A percentile compares a stretch with the other conserved stretches of the same genome.
Conservation (phyloP, 768 basidiomycete genomes). For the Podaxis sp. region DNA sequence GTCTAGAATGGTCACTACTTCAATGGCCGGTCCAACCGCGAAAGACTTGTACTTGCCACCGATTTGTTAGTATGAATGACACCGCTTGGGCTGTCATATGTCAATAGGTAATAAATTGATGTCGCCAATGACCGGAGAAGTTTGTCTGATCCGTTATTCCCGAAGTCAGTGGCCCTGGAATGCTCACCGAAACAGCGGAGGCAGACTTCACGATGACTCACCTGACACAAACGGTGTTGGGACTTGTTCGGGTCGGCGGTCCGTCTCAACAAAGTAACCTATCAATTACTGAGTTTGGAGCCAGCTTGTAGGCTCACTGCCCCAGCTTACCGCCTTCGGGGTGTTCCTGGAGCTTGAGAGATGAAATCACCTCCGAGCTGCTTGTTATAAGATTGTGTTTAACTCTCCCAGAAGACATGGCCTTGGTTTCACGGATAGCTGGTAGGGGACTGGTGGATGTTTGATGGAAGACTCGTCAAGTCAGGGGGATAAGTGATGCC, state of each 20-base stretch:
- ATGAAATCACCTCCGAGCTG: not conserved
- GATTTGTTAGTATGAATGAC: slow-evolving; percentile 47
- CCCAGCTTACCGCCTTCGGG: not conserved
- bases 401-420: not conserved
- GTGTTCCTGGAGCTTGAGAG: not conserved
- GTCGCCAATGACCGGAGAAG: slow-evolving; percentile 31
- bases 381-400: not conserved
- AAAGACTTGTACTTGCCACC: slow-evolving; percentile 24
- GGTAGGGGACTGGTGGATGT: not conserved
- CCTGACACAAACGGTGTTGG: slow-evolving; percentile 16
- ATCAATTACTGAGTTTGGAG: no score
- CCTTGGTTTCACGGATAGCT: not conserved
- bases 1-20: slow-evolving; percentile 27
- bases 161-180: not conserved
- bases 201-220: not conserved
- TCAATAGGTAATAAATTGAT: slow-evolving; percentile 46
- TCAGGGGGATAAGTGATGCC: not conserved
- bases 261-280: slow-evolving; percentile 19
- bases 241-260: slow-evolving; percentile 9
- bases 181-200: not conserved
- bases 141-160: slow-evolving; percentile 11
- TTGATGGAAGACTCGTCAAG: not conserved
- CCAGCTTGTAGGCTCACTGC: not conserved
- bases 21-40: not conserved
- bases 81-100: slow-evolving; percentile 33